phyloP scores from a whole-genome alignment of 768 basidiomycete genomes.

The Termitomyces sp. region DNA sequence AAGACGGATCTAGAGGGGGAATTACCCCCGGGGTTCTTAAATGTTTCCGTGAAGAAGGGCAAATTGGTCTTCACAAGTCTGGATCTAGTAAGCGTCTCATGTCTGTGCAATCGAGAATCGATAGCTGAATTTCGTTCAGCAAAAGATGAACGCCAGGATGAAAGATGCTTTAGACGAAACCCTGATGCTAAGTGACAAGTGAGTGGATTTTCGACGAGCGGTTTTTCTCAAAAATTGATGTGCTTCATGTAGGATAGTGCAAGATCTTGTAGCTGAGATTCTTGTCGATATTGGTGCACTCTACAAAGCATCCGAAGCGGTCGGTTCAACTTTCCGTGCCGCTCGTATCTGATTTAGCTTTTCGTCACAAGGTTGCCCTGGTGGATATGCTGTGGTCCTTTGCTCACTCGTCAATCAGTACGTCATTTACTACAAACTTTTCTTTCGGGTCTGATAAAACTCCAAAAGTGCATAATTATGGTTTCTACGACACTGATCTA shows the following conservation, averaged over 20 bases:
- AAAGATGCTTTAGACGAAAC: constrained; percentile 90
- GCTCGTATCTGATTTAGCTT: neutral
- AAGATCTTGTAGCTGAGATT: constrained; percentile 69
- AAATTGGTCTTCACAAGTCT: constrained; percentile 75
- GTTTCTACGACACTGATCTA: constrained; percentile 17
- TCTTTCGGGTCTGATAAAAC: neutral
- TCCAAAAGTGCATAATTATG: constrained; percentile 41
- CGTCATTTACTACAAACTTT: constrained; percentile 19
- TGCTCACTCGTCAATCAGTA: constrained; percentile 77
- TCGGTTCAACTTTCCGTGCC: constrained; percentile 24
- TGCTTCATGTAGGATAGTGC: constrained; percentile 56
- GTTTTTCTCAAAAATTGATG: neutral
- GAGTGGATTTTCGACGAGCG: constrained; percentile 5
- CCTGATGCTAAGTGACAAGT: constrained; percentile 81
- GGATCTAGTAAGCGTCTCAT: constrained; percentile 56
- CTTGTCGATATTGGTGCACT: constrained; percentile 70
- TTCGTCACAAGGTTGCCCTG: constrained; percentile 59
- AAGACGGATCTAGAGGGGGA: constrained; percentile 61
- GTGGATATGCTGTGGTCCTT: constrained; percentile 91
- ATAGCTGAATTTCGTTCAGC: constrained; percentile 36
- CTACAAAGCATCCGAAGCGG: constrained; percentile 90
- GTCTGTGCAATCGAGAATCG: neutral
- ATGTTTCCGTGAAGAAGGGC: constrained; percentile 59
- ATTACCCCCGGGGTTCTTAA: constrained; percentile 68
- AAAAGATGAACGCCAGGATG: constrained; percentile 86